Evolutionary conservation across 2,329 filamentous ascomycete genomes (phyloP), one percentile per base, ranked within the genome.

Genomic region (Penicillium janthinellum): DNA sequence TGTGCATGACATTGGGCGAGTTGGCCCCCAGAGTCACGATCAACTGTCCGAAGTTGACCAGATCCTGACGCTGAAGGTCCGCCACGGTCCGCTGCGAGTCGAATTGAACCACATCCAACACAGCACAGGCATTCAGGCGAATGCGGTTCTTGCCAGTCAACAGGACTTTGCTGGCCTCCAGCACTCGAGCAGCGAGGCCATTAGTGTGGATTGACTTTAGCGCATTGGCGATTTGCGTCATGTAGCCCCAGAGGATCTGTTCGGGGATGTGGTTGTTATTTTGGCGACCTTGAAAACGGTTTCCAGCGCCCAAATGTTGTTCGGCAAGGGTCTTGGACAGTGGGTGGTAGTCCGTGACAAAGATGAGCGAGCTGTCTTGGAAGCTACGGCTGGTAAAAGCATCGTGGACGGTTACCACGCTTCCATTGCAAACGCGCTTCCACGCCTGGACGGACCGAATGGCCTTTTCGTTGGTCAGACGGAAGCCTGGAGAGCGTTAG

Each of bases 311-410:
- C 50, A 81, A 66, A 57, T 97, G 91, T 68, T 90, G 86, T 71
- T 98, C 94, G 37, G 89, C 86, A 25, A 99, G 83, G 0, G 94
- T 96, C 76, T 95, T 96, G 2, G 94, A 91, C 20, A 95, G 83
- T 1, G 95, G 94, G 70, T 95, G 91, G 71, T 96, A 99, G 74
- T 96, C 92, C 62, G 92, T 95, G 25, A 96, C 92, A 70, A 99
- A 90, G 51, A 99, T 90, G 56, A 99, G 84, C 3, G 95, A 98
- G 76, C 91, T 96, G 74, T 98, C 95, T 57, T 92, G 91, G 75
- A 99, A 99, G 28, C 90, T 91, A 62, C 92, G 84, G 12, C 92
- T 96, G 0, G 95, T 99, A 71, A 99, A 99, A 0, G 91, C 92
- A 76, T 97, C 92, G 70, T 96, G 88, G 8, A 96, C 86, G 0